Percentiles rank a stretch among this genome's conserved stretches.
phyloP scores from a whole-genome alignment of 768 basidiomycete species.

The Lentinus brumalis region DNA sequence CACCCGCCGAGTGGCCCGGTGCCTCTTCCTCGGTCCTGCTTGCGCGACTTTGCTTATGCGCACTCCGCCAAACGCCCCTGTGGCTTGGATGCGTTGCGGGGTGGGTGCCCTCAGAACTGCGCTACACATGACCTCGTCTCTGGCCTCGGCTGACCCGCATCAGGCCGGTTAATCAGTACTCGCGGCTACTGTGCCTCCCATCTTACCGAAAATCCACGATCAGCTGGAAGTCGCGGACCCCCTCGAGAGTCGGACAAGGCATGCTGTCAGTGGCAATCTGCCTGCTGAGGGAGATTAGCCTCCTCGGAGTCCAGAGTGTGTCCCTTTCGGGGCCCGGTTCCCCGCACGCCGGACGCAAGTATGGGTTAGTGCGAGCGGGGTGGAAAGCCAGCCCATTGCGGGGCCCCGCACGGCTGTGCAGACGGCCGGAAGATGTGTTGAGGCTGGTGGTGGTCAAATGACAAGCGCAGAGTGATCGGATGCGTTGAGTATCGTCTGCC shows the following conservation, averaged over 20 bases:
- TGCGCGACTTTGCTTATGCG: background rate
- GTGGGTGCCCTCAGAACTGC: background rate
- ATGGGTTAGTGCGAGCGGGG: conserved; percentile 6
- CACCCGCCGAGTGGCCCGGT: background rate
- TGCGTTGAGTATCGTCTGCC: background rate
- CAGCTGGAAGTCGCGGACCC: background rate
- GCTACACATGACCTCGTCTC: background rate
- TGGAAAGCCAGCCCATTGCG: conserved; percentile 5
- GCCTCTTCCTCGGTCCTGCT: background rate
- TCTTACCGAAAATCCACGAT: background rate
- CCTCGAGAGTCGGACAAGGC: background rate
- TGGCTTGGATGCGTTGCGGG: background rate
- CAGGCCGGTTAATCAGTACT: background rate
- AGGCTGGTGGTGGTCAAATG: background rate
- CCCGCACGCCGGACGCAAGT: background rate
- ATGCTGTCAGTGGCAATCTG: background rate
- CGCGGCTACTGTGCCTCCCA: background rate
- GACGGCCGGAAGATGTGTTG: background rate
- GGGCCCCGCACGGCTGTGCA: background rate
- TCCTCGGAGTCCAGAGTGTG: background rate
- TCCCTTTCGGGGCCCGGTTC: background rate
- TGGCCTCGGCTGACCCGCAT: background rate
- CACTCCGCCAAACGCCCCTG: conserved; percentile 9
- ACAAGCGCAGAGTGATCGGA: background rate
- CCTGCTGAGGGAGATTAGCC: background rate